phyloP scores from a whole-genome alignment of 768 basidiomycete species.

The Rhodotorula taiwanensis region DNA sequence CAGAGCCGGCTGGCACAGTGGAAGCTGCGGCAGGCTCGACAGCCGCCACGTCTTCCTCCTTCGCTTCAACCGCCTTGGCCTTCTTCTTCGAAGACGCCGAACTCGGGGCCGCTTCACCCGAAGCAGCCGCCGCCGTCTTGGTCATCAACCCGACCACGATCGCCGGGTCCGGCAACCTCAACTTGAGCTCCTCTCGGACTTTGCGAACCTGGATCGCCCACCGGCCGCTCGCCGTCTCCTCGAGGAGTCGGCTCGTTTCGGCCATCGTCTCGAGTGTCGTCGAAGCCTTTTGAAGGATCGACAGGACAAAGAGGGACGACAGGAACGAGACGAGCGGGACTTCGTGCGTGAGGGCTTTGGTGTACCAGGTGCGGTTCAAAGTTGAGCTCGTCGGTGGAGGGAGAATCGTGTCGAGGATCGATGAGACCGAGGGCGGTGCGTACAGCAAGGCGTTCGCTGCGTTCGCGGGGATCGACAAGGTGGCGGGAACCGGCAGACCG shows the following conservation, averaged over 20 bases:
- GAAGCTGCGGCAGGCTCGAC: constrained; percentile 35
- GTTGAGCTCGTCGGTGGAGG: constrained; percentile 49
- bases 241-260: constrained; percentile 46
- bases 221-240: constrained; percentile 65
- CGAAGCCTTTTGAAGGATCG: constrained; percentile 66
- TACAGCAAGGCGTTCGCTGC: constrained; percentile 50
- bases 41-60: background rate
- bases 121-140: constrained; percentile 18
- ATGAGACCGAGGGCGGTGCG: constrained; percentile 63
- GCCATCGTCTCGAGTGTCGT: constrained; percentile 52
- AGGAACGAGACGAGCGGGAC: constrained; percentile 77
- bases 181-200: constrained; percentile 54
- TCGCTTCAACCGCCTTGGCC: background rate
- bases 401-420: constrained; percentile 68
- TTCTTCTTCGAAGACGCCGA: no score
- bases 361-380: constrained; percentile 63
- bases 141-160: constrained; percentile 66
- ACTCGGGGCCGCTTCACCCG: background rate
- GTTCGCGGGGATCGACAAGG: constrained; percentile 26
- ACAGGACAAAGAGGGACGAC: constrained; percentile 67
- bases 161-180: constrained; percentile 73
- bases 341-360: constrained; percentile 69
- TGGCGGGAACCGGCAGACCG: constrained; percentile 56
- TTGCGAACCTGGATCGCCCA: constrained; percentile 60
- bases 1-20: constrained; percentile 42